These are phyloP conservation scores for Hymenotorrendiella dingleyae DNA, from an alignment of 2,329 filamentous ascomycete species.

Conservation along the genomic window DNA sequence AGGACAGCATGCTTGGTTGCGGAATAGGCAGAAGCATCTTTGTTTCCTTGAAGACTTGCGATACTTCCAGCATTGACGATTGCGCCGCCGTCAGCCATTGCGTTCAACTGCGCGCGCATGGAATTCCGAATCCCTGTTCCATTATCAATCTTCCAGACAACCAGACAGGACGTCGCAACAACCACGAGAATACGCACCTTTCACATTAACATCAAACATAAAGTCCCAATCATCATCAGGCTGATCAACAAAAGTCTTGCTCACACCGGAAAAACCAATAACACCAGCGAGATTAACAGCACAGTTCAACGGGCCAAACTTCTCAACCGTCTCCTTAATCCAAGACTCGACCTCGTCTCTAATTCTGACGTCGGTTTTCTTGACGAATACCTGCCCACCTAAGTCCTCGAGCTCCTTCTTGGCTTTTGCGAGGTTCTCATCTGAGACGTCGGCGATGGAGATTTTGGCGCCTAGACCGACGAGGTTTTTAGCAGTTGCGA, in stretches of 20 bases:
- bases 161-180: not conserved
- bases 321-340: slow-evolving; percentile 29
- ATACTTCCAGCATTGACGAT: slow-evolving; percentile 49
- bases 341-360: slow-evolving; percentile 27
- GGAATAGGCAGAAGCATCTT: slow-evolving; percentile 25
- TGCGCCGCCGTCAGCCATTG: slow-evolving; percentile 43
- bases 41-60: slow-evolving; percentile 34
- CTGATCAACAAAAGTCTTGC: slow-evolving; percentile 22
- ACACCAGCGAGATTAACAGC: slow-evolving; percentile 35
- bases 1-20: slow-evolving; percentile 31
- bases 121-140: slow-evolving; percentile 44
- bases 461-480: slow-evolving; percentile 10
- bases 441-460: slow-evolving; percentile 12
- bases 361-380: slow-evolving; percentile 2
- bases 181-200: not conserved
- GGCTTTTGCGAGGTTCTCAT: slow-evolving; percentile 22
- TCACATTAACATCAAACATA: slow-evolving; percentile 37
- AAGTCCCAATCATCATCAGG: slow-evolving; percentile 38
- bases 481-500: slow-evolving; percentile 55
- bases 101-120: slow-evolving; percentile 41
- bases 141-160: not conserved
- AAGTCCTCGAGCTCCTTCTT: slow-evolving; percentile 23
- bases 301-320: slow-evolving; percentile 33
- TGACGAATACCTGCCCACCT: slow-evolving; percentile 1
- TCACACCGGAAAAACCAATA: no score